Evolutionary conservation across 371 early-diverging fungal genomes (phyloP).

Genomic region (Rhizomucor pusillus): DNA sequence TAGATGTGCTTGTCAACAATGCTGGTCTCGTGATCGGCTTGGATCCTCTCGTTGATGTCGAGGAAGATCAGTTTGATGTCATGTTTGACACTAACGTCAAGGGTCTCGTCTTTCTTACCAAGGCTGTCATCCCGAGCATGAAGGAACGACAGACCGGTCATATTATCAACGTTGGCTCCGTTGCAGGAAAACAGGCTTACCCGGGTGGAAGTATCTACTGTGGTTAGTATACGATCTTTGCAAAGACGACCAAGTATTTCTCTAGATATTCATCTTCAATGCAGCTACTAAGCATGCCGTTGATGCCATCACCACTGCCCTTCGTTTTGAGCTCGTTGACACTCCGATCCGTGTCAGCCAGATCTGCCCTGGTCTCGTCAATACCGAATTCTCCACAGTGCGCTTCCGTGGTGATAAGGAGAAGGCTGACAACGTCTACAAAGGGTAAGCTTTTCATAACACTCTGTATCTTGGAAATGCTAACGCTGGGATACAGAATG

Average conservation of each 20-base stretch:
- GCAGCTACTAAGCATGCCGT: conserved; percentile 88
- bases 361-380: conserved; percentile 80
- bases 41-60: conserved; percentile 68
- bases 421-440: conserved; percentile 78
- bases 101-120: conserved; percentile 77
- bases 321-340: conserved; percentile 78
- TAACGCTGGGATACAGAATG: conserved; percentile 11
- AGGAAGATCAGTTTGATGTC: conserved; percentile 66
- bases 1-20: conserved; percentile 81
- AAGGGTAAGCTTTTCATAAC: conserved; percentile 45
- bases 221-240: conserved; percentile 21
- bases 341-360: conserved; percentile 76
- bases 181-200: conserved; percentile 75
- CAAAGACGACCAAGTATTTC: not conserved
- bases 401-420: conserved; percentile 81
- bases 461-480: too few species aligned
- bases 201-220: conserved; percentile 86
- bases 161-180: conserved; percentile 87
- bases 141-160: conserved; percentile 72
- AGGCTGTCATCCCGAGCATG: conserved; percentile 85
- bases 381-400: conserved; percentile 91
- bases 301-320: conserved; percentile 74
- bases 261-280: conserved; percentile 3
- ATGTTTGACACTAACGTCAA: conserved; percentile 93
- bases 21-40: conserved; percentile 80